Evolutionary conservation across 768 basidiomycete genomes (phyloP), one percentile per base, ranked within the genome.

Genomic region (Trametes cubensis): DNA sequence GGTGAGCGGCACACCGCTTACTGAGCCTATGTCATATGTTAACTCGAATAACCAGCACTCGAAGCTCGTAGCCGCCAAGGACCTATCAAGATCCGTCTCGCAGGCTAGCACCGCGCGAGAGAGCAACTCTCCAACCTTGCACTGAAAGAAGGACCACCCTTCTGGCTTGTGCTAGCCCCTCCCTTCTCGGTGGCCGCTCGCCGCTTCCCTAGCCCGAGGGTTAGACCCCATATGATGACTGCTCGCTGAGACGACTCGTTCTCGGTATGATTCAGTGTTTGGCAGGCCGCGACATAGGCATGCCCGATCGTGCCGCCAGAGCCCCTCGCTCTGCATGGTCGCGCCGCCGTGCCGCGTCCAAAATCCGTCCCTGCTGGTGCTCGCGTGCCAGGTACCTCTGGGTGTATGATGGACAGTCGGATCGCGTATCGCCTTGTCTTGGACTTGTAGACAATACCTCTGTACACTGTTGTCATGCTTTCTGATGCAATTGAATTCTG

Each of bases 21-120:
- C n/a, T n/a, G n/a, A n/a, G n/a, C n/a, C n/a, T n/a, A n/a, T n/a
- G n/a, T n/a, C n/a, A n/a, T n/a, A n/a, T n/a, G n/a, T n/a, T n/a
- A n/a, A n/a, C n/a, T n/a, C n/a, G n/a, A n/a, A n/a, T n/a, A n/a
- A n/a, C n/a, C 44, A 91, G 88, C 88, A 18, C 74, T 90, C 23
- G 90, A 91, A 77, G 79, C 83, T 49, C 87, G 89, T 56, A 86
- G 80, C 70, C 86, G 88, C 49, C 75, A 81, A 15, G 83, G 83
- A 52, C 86, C 81, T 15, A 86, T 90, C 78, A 92, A 90, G 77
- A 87, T 92, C 71, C 88, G 90, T 47, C 86, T 87, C 71, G 82
- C 85, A 70, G 88, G 88, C 74, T 92, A 78, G 75, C 74, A 39
- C 25, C 3, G 38, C 17, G 13, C 18, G 38, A 51, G 14, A 14